Base-by-base conservation (phyloP, 441 rosid species). In the Erodium trifolium region DNA sequence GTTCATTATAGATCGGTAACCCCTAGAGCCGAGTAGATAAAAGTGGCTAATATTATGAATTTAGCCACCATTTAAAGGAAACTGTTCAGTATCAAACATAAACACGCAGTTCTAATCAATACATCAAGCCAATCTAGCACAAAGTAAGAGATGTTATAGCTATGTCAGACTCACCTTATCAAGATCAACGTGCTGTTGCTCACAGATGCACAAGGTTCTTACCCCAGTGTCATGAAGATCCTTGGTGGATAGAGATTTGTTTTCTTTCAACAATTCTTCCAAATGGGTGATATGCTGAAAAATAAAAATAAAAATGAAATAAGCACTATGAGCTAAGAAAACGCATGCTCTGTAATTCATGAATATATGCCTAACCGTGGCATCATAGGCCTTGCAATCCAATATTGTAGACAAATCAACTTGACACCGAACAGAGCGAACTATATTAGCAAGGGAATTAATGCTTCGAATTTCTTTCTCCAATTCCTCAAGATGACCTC, bases 371-470 rank as follows among this genome's bases (percentile, higher is more conserved):
- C 88, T 80, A 72, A 90, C 97, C 31, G 82, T 80, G 68, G 95
- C 82, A 88, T 91, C 96, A 85, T 93, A 93, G 66, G 95, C 93
- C 66, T 66, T 79, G 68, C 92, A 85, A 65, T 89, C 77, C 77
- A 93, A 82, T 78, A 93, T 84, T 73, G 75, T 76, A 53, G 88
- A 76, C 80, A 91, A 82, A 78, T 89, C 97, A 72, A 93, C 92
- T 78, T 85, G 85, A 81, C 96, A 88, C 34, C 88, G 80, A 68
- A 84, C 85, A 14, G 97, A 83, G 53, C 73, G 88, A 76, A 93
- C 76, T 67, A 93, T 83, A 69, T 72, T 78, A 35, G 95, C 96
- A 17, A 93, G 88, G 5, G 97, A 88, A 73, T 93, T 93, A 66
- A 89, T 89, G 76, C 80, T 78, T 79, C 70, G 84, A 68, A 93